phyloP scores from a whole-genome alignment of 176 grass and related monocot species.

The Carex scoparia region DNA sequence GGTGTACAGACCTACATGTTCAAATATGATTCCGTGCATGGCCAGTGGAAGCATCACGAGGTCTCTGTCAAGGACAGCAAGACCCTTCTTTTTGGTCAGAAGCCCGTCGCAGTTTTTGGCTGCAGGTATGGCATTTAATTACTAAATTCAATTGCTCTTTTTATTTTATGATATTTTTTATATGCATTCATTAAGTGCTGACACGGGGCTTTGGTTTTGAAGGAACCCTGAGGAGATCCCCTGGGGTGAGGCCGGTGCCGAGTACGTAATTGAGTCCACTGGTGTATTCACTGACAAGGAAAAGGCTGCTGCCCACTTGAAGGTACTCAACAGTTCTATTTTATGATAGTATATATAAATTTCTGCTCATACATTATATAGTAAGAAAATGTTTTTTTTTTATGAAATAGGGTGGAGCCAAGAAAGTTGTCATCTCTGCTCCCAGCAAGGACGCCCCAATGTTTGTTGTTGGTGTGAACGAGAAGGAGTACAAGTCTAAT shows the following conservation, averaged over 20 bases:
- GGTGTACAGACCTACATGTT: conserved; percentile 63
- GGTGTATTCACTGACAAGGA: conserved; percentile 69
- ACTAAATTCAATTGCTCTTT: background rate
- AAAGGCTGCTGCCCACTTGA: conserved; percentile 65
- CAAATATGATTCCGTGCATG: conserved; percentile 63
- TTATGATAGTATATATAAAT: background rate
- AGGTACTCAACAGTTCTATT: conserved; percentile 20
- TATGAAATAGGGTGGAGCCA: conserved; percentile 51
- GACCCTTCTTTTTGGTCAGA: conserved; percentile 59
- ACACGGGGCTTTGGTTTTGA: background rate
- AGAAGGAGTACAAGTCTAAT: conserved; percentile 47
- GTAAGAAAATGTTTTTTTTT: background rate
- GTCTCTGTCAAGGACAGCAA: conserved; percentile 55
- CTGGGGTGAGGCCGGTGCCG: conserved; percentile 57
- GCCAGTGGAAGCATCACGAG: conserved; percentile 53
- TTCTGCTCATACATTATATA: background rate
- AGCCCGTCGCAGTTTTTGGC: conserved; percentile 49
- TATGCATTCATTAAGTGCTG: background rate
- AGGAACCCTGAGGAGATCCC: conserved; percentile 73
- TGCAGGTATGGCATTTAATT: conserved; percentile 15
- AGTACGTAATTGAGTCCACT: conserved; percentile 51
- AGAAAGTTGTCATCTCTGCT: conserved; percentile 68
- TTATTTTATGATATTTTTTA: background rate
- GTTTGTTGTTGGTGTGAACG: conserved; percentile 65
- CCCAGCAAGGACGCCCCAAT: conserved; percentile 67